A percentile compares a stretch with the other conserved stretches of the same genome.
These are phyloP conservation scores for Boehmeria nivea DNA, from an alignment of 306 rosid species.

Conservation along the genomic window DNA sequence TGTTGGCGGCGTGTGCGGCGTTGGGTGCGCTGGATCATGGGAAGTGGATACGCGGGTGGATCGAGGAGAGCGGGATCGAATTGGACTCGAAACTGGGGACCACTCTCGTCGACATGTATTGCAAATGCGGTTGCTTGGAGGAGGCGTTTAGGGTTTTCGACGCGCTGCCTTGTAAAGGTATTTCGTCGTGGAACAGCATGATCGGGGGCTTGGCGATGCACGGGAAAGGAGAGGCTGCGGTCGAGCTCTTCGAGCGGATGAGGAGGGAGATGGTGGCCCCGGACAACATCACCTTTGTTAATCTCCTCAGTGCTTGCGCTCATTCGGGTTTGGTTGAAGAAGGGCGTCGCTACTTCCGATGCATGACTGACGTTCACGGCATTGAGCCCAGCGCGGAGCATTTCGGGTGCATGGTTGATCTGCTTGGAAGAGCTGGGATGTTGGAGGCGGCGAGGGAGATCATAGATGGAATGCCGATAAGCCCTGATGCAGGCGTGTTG, in stretches of 20 bases:
- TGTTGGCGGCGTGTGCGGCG: constrained; percentile 58
- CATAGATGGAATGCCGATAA: constrained; percentile 45
- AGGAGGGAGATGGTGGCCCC: constrained; percentile 34
- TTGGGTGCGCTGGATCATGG: constrained; percentile 63
- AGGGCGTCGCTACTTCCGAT: constrained; percentile 33
- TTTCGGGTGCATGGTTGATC: constrained; percentile 61
- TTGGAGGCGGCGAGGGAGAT: constrained; percentile 44
- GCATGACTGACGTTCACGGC: constrained; percentile 33
- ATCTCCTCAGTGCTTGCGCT: constrained; percentile 54
- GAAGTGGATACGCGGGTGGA: constrained; percentile 49
- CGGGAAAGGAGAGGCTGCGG: constrained; percentile 52
- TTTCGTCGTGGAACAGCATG: constrained; percentile 64
- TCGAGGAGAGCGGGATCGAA: constrained; percentile 38
- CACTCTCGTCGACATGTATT: constrained; percentile 58
- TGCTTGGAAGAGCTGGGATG: constrained; percentile 54
- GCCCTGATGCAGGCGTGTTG: constrained; percentile 45
- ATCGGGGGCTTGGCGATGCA: constrained; percentile 75
- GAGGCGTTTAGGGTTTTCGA: constrained; percentile 43
- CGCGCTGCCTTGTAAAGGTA: constrained; percentile 35
- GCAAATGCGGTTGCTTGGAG: constrained; percentile 62
- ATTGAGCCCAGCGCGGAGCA: constrained; percentile 49
- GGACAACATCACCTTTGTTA: constrained; percentile 52
- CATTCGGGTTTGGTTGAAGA: constrained; percentile 51
- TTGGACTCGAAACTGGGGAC: constrained; percentile 57
- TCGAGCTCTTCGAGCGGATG: constrained; percentile 47